phyloP scores from a whole-genome alignment of 2,329 filamentous ascomycete species.

The Aphanoascus verrucosus region DNA sequence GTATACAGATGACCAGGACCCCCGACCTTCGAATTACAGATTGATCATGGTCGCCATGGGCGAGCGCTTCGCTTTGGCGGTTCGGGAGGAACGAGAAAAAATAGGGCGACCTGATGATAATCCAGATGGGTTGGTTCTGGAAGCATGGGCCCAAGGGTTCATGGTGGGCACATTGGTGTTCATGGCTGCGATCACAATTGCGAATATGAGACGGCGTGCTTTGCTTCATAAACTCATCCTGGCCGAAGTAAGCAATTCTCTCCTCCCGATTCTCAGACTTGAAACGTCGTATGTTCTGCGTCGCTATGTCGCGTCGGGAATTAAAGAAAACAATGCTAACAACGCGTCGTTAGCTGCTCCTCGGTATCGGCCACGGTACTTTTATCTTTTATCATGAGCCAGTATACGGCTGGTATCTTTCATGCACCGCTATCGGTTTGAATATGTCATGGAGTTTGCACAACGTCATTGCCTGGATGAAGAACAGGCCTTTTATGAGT shows the following conservation, averaged over 20 bases:
- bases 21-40: neutral
- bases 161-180: conserved; percentile 42
- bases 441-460: conserved; percentile 55
- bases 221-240: conserved; percentile 43
- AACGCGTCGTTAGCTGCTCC: conserved; percentile 36
- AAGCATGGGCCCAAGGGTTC: conserved; percentile 41
- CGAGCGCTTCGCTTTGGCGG: neutral
- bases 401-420: conserved; percentile 54
- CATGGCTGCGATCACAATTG: conserved; percentile 40
- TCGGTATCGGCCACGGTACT: conserved; percentile 48
- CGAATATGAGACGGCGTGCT: conserved; percentile 42
- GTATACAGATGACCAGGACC: neutral
- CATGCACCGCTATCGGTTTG: conserved; percentile 48
- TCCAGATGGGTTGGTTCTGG: conserved; percentile 31
- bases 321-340: neutral
- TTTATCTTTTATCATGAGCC: conserved; percentile 49
- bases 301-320: too few relatives aligned
- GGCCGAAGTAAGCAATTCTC: conserved; percentile 31
- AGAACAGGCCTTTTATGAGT: conserved; percentile 51
- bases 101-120: conserved; percentile 15
- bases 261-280: neutral
- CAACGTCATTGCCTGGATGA: conserved; percentile 58
- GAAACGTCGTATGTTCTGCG: too few relatives aligned
- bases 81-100: conserved; percentile 1
- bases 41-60: neutral